phyloP scores from a whole-genome alignment of 177 flowering plant species.

The Vitis hybrid region DNA sequence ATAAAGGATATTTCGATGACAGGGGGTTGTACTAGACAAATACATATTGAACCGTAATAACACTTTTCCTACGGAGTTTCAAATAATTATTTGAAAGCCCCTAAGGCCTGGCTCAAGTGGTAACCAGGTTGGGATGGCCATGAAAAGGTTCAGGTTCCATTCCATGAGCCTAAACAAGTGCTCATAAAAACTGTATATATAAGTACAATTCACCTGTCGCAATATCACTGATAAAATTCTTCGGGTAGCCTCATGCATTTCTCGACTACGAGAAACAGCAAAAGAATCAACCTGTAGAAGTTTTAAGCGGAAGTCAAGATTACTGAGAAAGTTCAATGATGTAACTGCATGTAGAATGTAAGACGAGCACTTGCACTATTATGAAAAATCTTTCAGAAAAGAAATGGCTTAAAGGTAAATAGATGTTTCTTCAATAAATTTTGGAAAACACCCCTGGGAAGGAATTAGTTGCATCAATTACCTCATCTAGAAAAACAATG shows the following conservation, averaged over 20 bases:
- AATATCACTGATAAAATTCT: slow-evolving; percentile 85
- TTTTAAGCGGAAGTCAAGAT: neutral
- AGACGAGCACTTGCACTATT: no score
- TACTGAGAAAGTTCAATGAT: neutral
- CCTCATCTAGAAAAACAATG: slow-evolving; percentile 88
- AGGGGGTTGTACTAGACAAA: no score
- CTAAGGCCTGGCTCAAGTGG: no score
- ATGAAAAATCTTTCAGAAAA: neutral
- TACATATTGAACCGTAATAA: no score
- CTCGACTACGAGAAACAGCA: slow-evolving; percentile 87
- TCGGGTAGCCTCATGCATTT: slow-evolving; percentile 98
- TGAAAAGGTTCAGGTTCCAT: no score
- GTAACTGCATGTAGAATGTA: no score
- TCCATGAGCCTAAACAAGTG: no score
- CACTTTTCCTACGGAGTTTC: no score
- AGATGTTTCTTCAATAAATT: neutral
- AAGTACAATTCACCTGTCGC: slow-evolving; percentile 61
- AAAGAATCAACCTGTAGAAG: slow-evolving; percentile 81
- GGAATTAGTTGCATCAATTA: slow-evolving; percentile 21
- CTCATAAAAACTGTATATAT: no score
- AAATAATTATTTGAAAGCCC: no score
- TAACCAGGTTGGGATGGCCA: no score
- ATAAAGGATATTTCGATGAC: no score
- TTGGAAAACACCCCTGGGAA: neutral
- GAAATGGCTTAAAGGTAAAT: neutral